Conservation (phyloP, 1,284 basidiomycete species). For the Rhodotorula sp. region DNA sequence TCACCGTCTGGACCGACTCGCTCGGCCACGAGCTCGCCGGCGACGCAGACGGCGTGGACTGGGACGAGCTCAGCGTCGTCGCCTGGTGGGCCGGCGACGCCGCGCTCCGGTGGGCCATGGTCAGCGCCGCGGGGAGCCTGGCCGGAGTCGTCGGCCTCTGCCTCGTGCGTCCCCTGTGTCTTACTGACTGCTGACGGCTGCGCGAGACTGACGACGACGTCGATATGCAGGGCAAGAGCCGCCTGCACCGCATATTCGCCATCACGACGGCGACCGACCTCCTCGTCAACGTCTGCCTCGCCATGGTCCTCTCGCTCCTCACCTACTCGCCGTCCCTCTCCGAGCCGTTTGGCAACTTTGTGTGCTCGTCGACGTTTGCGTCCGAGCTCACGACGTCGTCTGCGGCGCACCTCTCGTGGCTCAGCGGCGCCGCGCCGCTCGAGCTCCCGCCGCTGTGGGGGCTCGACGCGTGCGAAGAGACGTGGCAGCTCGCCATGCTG, state of each 20-base stretch:
- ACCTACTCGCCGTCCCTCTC: slow-evolving; percentile 28
- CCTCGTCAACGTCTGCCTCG: slow-evolving; percentile 21
- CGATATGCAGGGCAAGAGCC: slow-evolving; percentile 5
- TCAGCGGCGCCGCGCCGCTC: background rate
- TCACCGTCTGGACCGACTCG: slow-evolving; percentile 5
- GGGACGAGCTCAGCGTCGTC: slow-evolving; percentile 19
- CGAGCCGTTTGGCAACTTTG: slow-evolving; percentile 22
- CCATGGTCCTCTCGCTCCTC: slow-evolving; percentile 27
- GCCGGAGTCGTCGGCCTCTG: slow-evolving; percentile 24
- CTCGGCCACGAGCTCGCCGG: background rate
- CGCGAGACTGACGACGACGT: background rate
- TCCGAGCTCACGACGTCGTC: slow-evolving; percentile 11
- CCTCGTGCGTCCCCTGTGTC: slow-evolving; percentile 9
- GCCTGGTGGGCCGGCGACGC: slow-evolving; percentile 23
- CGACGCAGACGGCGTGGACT: slow-evolving; percentile 12
- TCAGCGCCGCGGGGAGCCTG: slow-evolving; percentile 15
- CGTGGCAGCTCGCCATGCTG: slow-evolving; percentile 24
- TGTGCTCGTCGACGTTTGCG: slow-evolving; percentile 27
- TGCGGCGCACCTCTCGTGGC: background rate
- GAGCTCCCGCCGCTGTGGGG: slow-evolving; percentile 21
- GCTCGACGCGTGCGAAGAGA: slow-evolving; percentile 37
- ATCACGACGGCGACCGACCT: slow-evolving; percentile 34
- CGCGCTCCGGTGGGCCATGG: slow-evolving; percentile 17
- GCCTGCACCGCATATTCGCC: slow-evolving; percentile 30
- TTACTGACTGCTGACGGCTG: background rate